Evolutionary conservation across 192 early-diverging fungal species (phyloP).

Genomic region (Podila epicladia): DNA sequence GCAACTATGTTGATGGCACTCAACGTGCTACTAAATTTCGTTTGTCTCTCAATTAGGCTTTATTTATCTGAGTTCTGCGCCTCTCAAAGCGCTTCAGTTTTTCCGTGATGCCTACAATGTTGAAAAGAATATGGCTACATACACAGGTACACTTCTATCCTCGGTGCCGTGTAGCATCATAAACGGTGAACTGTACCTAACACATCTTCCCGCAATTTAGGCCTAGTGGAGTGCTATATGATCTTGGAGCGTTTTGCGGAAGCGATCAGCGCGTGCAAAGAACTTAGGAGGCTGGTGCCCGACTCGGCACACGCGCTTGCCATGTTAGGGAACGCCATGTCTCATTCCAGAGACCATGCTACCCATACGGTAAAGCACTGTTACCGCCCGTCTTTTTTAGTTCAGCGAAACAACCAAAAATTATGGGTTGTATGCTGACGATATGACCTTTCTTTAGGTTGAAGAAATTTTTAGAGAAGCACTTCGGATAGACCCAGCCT

Average conservation of each 20-base stretch:
- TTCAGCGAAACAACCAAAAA: not conserved
- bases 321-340: conserved; percentile 18
- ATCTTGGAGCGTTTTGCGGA: conserved; percentile 20
- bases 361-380: no score
- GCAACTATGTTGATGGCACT: not conserved
- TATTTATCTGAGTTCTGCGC: conserved; percentile 3
- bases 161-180: no score
- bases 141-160: conserved; percentile 16
- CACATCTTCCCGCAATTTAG: not conserved
- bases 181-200: no score
- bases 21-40: not conserved
- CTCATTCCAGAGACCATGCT: conserved; percentile 7
- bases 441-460: not conserved
- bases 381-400: not conserved
- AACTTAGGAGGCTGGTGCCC: conserved; percentile 13
- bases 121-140: conserved; percentile 17
- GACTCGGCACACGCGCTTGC: conserved; percentile 22
- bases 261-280: conserved; percentile 13
- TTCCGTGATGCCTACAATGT: conserved; percentile 17
- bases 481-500: conserved; percentile 21
- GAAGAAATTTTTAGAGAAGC: conserved; percentile 12
- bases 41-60: not conserved
- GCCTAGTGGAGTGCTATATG: conserved; percentile 20
- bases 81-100: conserved; percentile 14
- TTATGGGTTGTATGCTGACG: no score